Base-by-base conservation (phyloP, 2,329 filamentous ascomycete species). In the Apiospora arundinis region DNA sequence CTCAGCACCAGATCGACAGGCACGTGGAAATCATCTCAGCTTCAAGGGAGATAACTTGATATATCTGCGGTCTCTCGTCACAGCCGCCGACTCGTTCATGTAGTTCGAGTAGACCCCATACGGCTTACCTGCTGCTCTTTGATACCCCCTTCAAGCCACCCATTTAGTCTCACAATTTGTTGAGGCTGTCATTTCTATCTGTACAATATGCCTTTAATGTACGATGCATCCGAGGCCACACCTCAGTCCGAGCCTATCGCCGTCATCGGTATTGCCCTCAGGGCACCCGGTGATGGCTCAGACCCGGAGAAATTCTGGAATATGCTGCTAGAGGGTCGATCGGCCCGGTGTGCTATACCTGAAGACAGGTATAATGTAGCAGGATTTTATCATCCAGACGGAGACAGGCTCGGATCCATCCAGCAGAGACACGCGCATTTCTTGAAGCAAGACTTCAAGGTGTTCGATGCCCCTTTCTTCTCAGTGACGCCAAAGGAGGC, bases 261-360 rank as follows among this genome's bases (percentile, higher is more conserved):
- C 45, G 76, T 79, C 46, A 76, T 75, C 56, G 76, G 77, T 37
- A 70, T 77, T 71, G 75, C 71, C 48, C 23, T 76, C 28, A 75
- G 77, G 18, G 75, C 79, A 3, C 77, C 79, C 4, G 78, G 78
- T 2, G 75, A 75, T 2, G 71, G 79, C 14, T 68, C 44, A 8
- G 73, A 52, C 16, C 63, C 74, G 21, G 45, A 74, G 9, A 72
- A 74, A 11, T 74, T 76, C 68, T 80, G 79, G 79, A 75, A 79
- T n/a, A 70, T 80, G 25, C 70, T 80, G 1, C 45, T 73, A 11
- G 71, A 74, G n/a, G 74, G 74, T n/a, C 70, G 74, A 12, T 75
- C 77, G 60, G 73, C 73, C 0, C 75, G 74, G 8, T 52, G 69
- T 25, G 71, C 60, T 8, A 73, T 80, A 1, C 78, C 78, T 0